Conservation (phyloP, 179 eudicot genomes). For the Corrigiola litoralis region DNA sequence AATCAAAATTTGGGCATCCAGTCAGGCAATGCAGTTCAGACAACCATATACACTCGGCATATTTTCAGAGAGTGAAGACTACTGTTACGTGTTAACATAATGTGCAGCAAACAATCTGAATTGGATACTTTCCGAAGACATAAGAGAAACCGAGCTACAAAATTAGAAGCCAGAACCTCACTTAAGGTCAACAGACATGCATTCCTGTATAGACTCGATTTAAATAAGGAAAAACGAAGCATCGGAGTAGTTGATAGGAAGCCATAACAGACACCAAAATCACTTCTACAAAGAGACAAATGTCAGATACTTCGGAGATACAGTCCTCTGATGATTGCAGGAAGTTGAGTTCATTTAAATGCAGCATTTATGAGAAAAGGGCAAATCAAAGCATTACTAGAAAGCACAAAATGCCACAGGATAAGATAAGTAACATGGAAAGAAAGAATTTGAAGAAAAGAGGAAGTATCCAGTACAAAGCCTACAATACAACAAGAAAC, state of each 20-base stretch:
- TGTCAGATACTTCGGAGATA: not conserved
- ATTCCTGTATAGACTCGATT: not conserved
- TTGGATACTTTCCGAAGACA: not conserved
- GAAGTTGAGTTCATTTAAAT: too few species aligned
- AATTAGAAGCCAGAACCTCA: not conserved
- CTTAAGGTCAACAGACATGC: not conserved
- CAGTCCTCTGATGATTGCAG: not conserved
- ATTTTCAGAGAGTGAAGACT: too few species aligned
- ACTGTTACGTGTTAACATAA: too few species aligned
- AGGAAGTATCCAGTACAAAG: too few species aligned
- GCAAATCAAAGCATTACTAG: not conserved
- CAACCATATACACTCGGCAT: too few species aligned
- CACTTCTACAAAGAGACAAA: too few species aligned
- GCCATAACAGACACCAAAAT: not conserved
- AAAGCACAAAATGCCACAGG: not conserved
- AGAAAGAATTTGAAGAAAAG: too few species aligned
- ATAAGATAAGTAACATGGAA: too few species aligned
- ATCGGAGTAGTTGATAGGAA: not conserved
- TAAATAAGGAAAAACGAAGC: not conserved
- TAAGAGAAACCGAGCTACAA: not conserved
- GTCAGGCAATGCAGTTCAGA: too few species aligned
- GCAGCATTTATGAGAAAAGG: not conserved
- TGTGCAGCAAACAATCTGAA: not conserved
- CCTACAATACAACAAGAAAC: too few species aligned
- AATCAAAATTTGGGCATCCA: not conserved